Evolutionary conservation across 1,284 basidiomycete genomes (phyloP).

Genomic region (Rhizoctonia solani): DNA sequence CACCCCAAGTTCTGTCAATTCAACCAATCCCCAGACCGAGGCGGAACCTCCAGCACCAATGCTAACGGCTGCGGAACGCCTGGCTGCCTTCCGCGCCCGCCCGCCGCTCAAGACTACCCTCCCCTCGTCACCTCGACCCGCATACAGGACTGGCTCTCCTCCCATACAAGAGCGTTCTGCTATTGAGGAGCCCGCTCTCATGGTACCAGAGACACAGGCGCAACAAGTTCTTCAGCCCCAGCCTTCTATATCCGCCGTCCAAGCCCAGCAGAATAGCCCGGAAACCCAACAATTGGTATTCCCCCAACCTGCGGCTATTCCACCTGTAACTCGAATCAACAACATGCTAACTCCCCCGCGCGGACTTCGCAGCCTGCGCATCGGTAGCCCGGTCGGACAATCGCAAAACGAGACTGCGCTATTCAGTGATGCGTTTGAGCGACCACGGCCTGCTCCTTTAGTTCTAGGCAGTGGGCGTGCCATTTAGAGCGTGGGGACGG

Average conservation of each 20-base stretch:
- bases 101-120: slow-evolving; percentile 20
- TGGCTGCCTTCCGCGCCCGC: slow-evolving; percentile 26
- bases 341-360: slow-evolving; percentile 45
- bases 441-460: slow-evolving; percentile 53
- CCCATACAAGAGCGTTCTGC: background rate
- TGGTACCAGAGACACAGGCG: background rate
- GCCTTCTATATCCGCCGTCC: slow-evolving; percentile 33
- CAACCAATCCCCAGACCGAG: background rate
- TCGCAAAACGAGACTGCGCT: slow-evolving; percentile 40
- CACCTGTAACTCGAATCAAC: slow-evolving; percentile 45
- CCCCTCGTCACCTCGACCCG: slow-evolving; percentile 15
- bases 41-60: background rate
- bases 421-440: slow-evolving; percentile 47
- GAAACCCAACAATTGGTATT: slow-evolving; percentile 37
- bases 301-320: slow-evolving; percentile 42
- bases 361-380: slow-evolving; percentile 35
- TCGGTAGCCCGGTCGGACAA: slow-evolving; percentile 42
- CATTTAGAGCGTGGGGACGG: background rate
- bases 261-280: slow-evolving; percentile 22
- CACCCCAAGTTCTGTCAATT: slow-evolving; percentile 17
- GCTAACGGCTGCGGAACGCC: slow-evolving; percentile 26
- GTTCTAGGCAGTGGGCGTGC: slow-evolving; percentile 25
- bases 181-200: background rate
- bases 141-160: slow-evolving; percentile 21
- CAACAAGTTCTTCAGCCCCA: slow-evolving; percentile 8